Evolutionary conservation across 306 rosid species (phyloP), one percentile per base, ranked within the genome.

Genomic region (Parietaria judaica): DNA sequence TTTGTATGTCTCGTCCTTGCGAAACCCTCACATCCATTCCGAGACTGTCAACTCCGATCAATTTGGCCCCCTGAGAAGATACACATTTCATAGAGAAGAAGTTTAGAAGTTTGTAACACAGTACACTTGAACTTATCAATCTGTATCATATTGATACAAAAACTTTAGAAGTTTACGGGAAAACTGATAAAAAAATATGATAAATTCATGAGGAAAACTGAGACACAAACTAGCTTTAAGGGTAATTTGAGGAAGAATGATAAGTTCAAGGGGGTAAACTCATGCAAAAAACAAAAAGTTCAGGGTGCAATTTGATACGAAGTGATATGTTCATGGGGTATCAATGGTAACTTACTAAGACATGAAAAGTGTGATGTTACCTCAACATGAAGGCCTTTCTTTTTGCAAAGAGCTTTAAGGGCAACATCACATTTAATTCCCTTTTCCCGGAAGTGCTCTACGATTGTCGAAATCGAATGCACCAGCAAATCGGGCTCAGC

Each of bases 31-130:
- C 88, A 74, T 91, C 96, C 82, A 91, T 61, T 69, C 98, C 98
- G 63, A 91, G 89, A 72, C 92, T 79, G 80, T 91, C 98, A 54
- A 91, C 82, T 53, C 98, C 96, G 47, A 88, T 79, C 78, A 91
- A 78, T 73, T 58, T 72, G 65, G 98, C 98, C 72, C 81, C 88
- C 98, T 91, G 53, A 71, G 38, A 75, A 72, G 13, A 55, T 12
- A 11, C 41, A 39, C 41, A 36, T 60, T 13, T 13, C 63, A 1
- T 43, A 60, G 1, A n/a, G 38, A 14, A 31, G 11, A 6, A 61
- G 36, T 46, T 31, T 10, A 14, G 13, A 31, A 3, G 54, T 46
- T 47, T 31, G 13, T 13, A 23, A 2, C 31, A 23, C 2, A 0
- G 1, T 23, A 23, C 31, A 23, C 31, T 23, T 23, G 31, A 23